These are phyloP conservation scores for Aristolochia californica DNA, from an alignment of 164 flowering plant species.

Conservation along the genomic window DNA sequence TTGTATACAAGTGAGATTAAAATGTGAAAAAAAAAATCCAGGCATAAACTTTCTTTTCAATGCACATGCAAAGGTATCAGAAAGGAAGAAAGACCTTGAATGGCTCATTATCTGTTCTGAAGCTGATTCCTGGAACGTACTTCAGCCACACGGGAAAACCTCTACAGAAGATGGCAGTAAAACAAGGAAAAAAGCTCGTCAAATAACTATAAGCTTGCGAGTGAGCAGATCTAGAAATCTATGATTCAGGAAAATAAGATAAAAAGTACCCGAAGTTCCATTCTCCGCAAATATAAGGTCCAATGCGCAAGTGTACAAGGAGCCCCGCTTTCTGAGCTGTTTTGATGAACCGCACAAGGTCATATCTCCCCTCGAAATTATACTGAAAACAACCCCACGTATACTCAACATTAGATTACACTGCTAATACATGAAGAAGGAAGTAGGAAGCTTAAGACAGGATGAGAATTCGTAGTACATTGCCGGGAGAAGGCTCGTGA, in stretches of 20 bases:
- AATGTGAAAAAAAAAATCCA: not conserved
- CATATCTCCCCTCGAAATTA: conserved; percentile 62
- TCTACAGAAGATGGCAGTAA: conserved; percentile 22
- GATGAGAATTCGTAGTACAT: conserved; percentile 21
- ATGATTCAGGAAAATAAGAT: not conserved
- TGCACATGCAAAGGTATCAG: not conserved
- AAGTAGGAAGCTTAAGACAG: not conserved
- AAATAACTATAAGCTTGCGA: not conserved
- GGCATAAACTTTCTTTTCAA: not conserved
- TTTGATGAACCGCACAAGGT: conserved; percentile 64
- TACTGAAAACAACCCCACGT: conserved; percentile 28
- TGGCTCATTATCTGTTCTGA: conserved; percentile 73
- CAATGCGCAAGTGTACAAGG: conserved; percentile 67
- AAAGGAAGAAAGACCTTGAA: conserved; percentile 46
- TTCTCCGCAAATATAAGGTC: conserved; percentile 87
- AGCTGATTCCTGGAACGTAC: conserved; percentile 68
- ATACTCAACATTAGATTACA: not conserved
- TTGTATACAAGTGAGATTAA: not conserved
- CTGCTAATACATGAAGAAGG: not conserved
- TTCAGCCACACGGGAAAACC: conserved; percentile 97
- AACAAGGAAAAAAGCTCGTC: not conserved
- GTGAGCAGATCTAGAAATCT: not conserved
- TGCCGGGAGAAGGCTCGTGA: conserved; percentile 69
- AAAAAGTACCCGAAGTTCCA: conserved; percentile 87
- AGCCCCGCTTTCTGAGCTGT: conserved; percentile 59